Percentiles rank a stretch among this genome's conserved stretches.
Conservation (phyloP, 768 basidiomycete genomes). For the Piloderma croceum region DNA sequence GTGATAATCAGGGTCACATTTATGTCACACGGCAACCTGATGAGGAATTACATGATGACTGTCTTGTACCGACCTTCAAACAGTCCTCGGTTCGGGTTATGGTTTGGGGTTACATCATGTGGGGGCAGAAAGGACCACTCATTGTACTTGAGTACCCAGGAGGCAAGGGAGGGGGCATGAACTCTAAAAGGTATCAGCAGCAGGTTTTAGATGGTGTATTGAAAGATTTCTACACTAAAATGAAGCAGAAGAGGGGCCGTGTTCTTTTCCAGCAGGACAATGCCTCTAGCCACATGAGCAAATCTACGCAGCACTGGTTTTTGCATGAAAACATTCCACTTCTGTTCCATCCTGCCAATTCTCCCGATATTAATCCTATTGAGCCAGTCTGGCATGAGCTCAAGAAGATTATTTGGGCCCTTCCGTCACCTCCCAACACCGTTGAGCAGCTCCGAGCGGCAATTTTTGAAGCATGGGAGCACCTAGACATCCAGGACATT, state of each 20-base stretch:
- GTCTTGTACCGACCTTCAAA: no score
- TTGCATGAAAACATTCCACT: constrained; percentile 13
- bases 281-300: constrained; percentile 18
- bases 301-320: constrained; percentile 20
- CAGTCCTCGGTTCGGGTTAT: no score
- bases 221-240: constrained; percentile 13
- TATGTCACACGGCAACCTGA: constrained; percentile 19
- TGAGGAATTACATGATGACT: constrained; percentile 20
- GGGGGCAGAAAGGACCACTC: constrained; percentile 19
- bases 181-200: constrained; percentile 16
- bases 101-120: constrained; percentile 24
- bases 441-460: constrained; percentile 13
- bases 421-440: constrained; percentile 14
- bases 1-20: constrained; percentile 13
- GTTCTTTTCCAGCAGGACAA: constrained; percentile 25
- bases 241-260: constrained; percentile 8
- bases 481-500: constrained; percentile 13
- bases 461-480: constrained; percentile 16
- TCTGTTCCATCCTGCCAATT: constrained; percentile 25
- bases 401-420: constrained; percentile 16
- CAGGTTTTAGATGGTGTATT: constrained; percentile 24
- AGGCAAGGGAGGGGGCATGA: no score
- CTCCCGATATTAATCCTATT: constrained; percentile 29
- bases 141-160: constrained; percentile 24
- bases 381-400: constrained; percentile 28